Evolutionary conservation across 768 basidiomycete genomes (phyloP).

Genomic region (Leucogyrophana mollusca): DNA sequence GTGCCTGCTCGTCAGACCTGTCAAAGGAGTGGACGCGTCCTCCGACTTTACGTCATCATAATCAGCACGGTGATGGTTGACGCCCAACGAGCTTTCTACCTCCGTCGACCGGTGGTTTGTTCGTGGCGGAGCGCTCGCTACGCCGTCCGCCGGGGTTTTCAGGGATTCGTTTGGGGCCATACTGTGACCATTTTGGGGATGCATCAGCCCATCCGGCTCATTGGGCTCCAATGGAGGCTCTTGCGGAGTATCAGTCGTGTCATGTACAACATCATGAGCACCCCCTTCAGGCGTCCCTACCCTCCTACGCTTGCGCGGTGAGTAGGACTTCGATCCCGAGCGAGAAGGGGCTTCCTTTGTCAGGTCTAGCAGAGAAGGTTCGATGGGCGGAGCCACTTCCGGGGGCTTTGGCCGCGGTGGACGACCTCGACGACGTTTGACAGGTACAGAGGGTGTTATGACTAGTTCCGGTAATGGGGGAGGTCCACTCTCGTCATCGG

Average conservation of each 20-base stretch:
- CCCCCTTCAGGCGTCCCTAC: constrained; percentile 35
- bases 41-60: constrained; percentile 47
- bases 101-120: too few relatives aligned
- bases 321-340: constrained; percentile 15
- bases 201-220: too few relatives aligned
- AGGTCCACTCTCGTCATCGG: constrained; percentile 7
- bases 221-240: too few relatives aligned
- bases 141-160: too few relatives aligned
- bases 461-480: constrained; percentile 8
- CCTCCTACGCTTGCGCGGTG: constrained; percentile 45
- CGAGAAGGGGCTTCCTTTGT: constrained; percentile 5
- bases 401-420: constrained; percentile 23
- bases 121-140: too few relatives aligned
- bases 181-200: too few relatives aligned
- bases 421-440: constrained; percentile 35
- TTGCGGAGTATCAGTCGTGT: too few relatives aligned
- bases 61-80: too few relatives aligned
- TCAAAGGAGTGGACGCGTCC: constrained; percentile 51
- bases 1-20: constrained; percentile 46
- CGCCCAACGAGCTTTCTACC: too few relatives aligned
- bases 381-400: constrained; percentile 1
- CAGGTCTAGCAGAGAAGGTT: background rate
- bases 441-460: constrained; percentile 2
- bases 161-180: too few relatives aligned
- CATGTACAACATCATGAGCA: too few relatives aligned